Evolutionary conservation across 768 basidiomycete genomes (phyloP).

Genomic region (Serendipita sp.): DNA sequence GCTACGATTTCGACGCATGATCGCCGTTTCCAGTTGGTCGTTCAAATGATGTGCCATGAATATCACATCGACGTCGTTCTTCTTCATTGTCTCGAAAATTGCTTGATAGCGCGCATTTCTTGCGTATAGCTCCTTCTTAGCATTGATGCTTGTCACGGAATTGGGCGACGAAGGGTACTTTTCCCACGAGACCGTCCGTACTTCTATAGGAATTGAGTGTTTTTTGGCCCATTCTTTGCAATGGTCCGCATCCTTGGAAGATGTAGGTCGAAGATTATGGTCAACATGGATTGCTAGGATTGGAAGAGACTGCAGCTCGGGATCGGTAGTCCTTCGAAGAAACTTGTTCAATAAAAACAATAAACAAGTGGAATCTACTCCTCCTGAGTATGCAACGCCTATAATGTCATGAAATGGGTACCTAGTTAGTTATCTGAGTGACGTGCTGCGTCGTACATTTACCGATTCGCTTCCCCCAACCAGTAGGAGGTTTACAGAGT

Average conservation of each 20-base stretch:
- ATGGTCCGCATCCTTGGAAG: constrained; percentile 37
- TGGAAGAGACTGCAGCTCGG: constrained; percentile 14
- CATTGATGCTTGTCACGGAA: constrained; percentile 22
- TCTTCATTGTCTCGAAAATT: constrained; percentile 34
- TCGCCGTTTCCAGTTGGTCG: constrained; percentile 68
- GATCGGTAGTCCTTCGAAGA: constrained; percentile 16
- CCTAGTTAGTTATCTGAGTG: not conserved
- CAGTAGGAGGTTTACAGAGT: not conserved
- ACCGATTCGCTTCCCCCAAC: constrained; percentile 3
- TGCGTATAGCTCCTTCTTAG: constrained; percentile 38
- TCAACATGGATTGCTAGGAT: constrained; percentile 49
- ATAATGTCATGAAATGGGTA: not conserved
- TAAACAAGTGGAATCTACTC: constrained; percentile 68
- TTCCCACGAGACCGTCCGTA: constrained; percentile 42
- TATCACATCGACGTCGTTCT: constrained; percentile 25
- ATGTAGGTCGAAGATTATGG: constrained; percentile 50
- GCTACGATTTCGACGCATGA: no score
- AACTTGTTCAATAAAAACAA: constrained; percentile 46
- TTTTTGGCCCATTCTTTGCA: constrained; percentile 29
- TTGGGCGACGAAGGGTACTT: constrained; percentile 31
- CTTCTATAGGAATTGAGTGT: constrained; percentile 32
- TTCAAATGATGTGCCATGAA: constrained; percentile 68
- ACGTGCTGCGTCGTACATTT: not conserved
- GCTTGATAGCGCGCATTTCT: constrained; percentile 42
- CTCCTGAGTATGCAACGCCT: constrained; percentile 72